Conservation (phyloP, 2,329 filamentous ascomycete species). For the Botryotinia convoluta region DNA sequence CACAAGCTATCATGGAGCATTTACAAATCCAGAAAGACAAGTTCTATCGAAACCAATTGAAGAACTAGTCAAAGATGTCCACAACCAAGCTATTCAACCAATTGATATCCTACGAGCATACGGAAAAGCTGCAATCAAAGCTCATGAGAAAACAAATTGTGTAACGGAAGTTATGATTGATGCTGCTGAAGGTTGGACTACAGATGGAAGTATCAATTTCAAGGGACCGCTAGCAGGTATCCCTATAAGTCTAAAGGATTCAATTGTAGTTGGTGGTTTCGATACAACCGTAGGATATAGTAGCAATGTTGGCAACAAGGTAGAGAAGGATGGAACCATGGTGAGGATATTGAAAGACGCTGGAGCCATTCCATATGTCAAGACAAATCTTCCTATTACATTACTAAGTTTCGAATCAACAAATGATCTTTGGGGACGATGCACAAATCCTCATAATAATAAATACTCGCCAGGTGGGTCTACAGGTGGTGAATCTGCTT, state of each 20-base stretch:
- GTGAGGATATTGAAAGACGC: conserved; percentile 80
- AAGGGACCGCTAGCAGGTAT: conserved; percentile 83
- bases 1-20: conserved; percentile 60
- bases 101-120: conserved; percentile 79
- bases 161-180: conserved; percentile 82
- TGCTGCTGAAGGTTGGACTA: conserved; percentile 71
- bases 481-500: conserved; percentile 67
- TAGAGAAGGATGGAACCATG: conserved; percentile 74
- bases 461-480: conserved; percentile 86
- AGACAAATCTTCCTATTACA: conserved; percentile 86
- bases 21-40: conserved; percentile 62
- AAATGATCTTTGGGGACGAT: conserved; percentile 76
- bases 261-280: conserved; percentile 76
- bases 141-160: conserved; percentile 85
- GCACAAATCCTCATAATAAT: conserved; percentile 78
- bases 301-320: conserved; percentile 65
- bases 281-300: conserved; percentile 83
- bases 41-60: conserved; percentile 74
- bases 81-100: conserved; percentile 63
- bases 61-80: conserved; percentile 74
- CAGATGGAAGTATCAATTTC: conserved; percentile 60
- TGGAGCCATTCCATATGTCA: conserved; percentile 86
- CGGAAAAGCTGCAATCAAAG: conserved; percentile 79
- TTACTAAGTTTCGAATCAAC: conserved; percentile 41
- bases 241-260: conserved; percentile 80